Conservation (phyloP, 2,329 filamentous ascomycete genomes). For the Orbilia blumenaviensis region DNA sequence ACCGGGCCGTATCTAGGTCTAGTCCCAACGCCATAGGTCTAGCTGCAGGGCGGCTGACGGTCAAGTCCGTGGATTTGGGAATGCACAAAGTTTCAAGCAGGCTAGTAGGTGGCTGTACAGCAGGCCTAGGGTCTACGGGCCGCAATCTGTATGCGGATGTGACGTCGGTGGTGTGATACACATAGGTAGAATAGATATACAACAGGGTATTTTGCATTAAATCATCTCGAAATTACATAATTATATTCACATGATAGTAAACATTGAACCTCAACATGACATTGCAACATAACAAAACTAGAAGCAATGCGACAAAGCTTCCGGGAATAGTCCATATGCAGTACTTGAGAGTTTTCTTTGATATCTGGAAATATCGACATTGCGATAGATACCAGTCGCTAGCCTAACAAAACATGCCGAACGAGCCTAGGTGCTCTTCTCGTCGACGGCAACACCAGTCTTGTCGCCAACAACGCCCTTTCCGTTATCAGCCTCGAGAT, state of each 20-base stretch:
- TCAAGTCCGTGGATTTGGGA: no score
- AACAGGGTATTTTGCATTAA: background rate
- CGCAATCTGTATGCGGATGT: no score
- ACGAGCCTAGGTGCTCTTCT: slow-evolving; percentile 30
- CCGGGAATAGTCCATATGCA: background rate
- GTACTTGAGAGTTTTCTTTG: background rate
- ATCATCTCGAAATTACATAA: background rate
- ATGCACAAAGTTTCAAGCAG: no score
- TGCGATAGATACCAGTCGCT: background rate
- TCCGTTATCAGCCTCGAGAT: slow-evolving; percentile 33
- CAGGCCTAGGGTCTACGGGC: background rate
- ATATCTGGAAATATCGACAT: background rate
- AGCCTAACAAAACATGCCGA: background rate
- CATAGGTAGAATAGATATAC: background rate
- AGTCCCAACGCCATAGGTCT: no score
- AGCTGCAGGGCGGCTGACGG: no score
- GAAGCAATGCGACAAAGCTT: background rate
- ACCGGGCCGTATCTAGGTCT: no score
- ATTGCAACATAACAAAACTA: background rate
- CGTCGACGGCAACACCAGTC: slow-evolving; percentile 35
- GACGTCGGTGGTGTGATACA: background rate
- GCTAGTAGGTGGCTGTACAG: no score
- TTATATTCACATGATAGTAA: background rate
- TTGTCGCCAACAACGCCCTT: slow-evolving; percentile 34
- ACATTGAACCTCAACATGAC: background rate